Base-by-base conservation (phyloP, 192 early-diverging fungal genomes). In the Nowakowskiella sp. region DNA sequence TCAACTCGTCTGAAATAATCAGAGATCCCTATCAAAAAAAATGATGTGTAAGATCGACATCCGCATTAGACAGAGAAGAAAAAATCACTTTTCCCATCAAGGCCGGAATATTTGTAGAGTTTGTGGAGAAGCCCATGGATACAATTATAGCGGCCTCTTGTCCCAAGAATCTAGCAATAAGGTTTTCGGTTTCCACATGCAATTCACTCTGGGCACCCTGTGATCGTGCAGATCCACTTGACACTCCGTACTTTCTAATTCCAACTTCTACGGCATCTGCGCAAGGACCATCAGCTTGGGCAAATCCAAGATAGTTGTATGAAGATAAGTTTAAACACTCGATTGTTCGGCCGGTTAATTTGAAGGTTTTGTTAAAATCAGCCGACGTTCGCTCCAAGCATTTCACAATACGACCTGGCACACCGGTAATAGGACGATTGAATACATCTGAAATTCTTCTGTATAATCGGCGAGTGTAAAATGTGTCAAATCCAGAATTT, bases 261-360 rank as follows among this genome's bases (percentile, higher is more conserved):
- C 80, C 66, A 29, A 74, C 66, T 63, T 96, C 88, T 6, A 96
- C 95, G 42, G 83, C 84, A 58, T 98, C 95, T 0, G 93, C 90
- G 53, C 95, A 98, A 5, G 91, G 91, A 6, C 95, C 95, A 31
- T 85, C 67, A 51, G 67, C 80, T 71, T 96, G 90, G 33, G 90
- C 92, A 75, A 98, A 98, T 1, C 94, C 94, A 48, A 98, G 80
- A 61, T 98, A 98, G 65, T 98, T 98, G 73, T 98, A 98, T 10
- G 90, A 93, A 1, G 90, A 85, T 62, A 98, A 70, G 64, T 98
- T 98, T 58, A 98, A 79, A 29, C 77, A 81, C 58, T 91, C 85
- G 45, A 65, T 81, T 43, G 75, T 78, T 25, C 67, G 78, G 13
- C 93, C 92, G 21, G 90, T 90, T 53, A 93, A 78, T 24, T 57